Base-by-base conservation (phyloP, 2,329 filamentous ascomycete genomes). In the Botrytis tulipae region DNA sequence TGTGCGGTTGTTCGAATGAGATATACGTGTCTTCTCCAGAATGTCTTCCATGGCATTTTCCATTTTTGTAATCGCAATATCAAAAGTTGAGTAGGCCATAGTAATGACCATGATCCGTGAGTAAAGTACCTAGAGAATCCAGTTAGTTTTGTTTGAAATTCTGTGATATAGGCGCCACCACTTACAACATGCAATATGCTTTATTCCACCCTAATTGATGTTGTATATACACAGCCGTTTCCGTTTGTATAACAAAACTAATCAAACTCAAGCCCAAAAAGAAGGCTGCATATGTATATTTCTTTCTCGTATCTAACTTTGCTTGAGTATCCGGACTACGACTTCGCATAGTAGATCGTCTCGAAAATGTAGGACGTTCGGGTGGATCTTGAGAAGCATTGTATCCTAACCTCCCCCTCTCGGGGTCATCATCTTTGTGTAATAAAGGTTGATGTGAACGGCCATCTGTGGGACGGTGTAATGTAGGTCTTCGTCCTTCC, bases 111-210 rank as follows among this genome's bases (percentile, higher is more conserved):
- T 2, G 94, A 97, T 72, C 95, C 93, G 84, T 99, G 96, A 18
- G 96, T 99, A 77, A 99, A 87, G 83, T 97, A 92, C 61, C 88
- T 90, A 78, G 10, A 20, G 12, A 2, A 60, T 16, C n/a, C 46
- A 75, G 75, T 75, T 57, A 67, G 60, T 68, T 59, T 46, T 42
- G 25, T 42, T 57, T 57, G n/a, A 4, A 5, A 10, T 40, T 20
- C 54, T 42, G 14, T 62, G 29, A 8, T 4, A 59, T 29, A 32
- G 35, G 32, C n/a, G 37, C 18, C 16, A 46, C 46, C 46, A 82
- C 84, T 84, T 84, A 98, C 87, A 99, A 89, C 96, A 99, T 99
- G 86, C 94, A 97, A 85, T 98, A 99, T n/a, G 96, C 93, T 85
- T 99, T 99, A 84, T 97, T 90, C 96, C 96, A 99, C 76, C 92